phyloP scores from a whole-genome alignment of 805 yeast genomes.

The Teunomyces tritomae region DNA sequence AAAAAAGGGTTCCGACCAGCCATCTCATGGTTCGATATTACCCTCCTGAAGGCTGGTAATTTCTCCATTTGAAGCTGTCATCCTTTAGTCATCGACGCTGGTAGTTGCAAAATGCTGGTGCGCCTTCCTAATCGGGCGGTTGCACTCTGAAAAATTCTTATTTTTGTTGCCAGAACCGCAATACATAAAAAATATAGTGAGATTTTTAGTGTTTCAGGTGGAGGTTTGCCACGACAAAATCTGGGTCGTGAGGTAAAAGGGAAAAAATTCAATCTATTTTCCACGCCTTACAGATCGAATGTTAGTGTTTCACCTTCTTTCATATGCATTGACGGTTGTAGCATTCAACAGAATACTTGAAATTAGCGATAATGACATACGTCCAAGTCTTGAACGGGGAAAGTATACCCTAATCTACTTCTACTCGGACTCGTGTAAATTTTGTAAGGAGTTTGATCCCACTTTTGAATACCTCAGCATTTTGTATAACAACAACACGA shows the following conservation, averaged over 20 bases:
- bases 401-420: conserved; percentile 45
- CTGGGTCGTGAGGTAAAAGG: not conserved
- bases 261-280: not conserved
- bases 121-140: conserved; percentile 4
- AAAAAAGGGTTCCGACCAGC: not conserved
- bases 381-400: conserved; percentile 16
- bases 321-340: not conserved
- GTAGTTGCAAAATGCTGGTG: conserved; percentile 5
- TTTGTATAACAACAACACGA: conserved; percentile 39
- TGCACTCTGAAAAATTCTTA: not conserved
- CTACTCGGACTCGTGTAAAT: conserved; percentile 38
- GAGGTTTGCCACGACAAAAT: too few relatives aligned
- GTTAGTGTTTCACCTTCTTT: not conserved
- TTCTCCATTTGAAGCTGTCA: not conserved
- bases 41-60: not conserved
- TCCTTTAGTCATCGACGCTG: not conserved
- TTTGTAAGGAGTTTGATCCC: conserved; percentile 32
- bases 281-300: not conserved
- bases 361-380: conserved; percentile 11
- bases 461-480: conserved; percentile 38
- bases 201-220: not conserved
- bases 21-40: not conserved
- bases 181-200: not conserved
- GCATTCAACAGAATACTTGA: conserved; percentile 2
- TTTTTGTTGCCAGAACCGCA: not conserved